Conservation (phyloP, 805 yeast genomes). For the Lipomyces sp. region DNA sequence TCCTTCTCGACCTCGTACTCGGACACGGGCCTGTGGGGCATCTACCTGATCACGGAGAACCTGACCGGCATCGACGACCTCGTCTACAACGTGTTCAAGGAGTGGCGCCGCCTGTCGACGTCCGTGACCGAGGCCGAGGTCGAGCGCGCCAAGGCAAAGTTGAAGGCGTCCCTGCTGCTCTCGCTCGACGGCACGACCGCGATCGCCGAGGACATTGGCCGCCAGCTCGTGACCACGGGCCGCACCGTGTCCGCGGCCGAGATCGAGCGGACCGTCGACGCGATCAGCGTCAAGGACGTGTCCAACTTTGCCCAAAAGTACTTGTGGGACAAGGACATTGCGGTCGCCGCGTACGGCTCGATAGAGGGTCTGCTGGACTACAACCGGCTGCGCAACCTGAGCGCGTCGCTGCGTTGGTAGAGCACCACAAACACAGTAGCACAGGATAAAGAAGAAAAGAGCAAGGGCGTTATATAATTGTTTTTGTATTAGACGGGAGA, state of each 20-base stretch:
- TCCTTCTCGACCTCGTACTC: constrained; percentile 96
- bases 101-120: constrained; percentile 81
- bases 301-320: constrained; percentile 84
- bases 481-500: no score
- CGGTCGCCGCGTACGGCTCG: constrained; percentile 89
- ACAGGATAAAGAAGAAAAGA: no score
- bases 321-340: constrained; percentile 72
- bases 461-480: no score
- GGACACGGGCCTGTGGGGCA: constrained; percentile 97
- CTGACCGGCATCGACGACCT: constrained; percentile 62
- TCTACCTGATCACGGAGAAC: constrained; percentile 82
- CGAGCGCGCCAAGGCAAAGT: constrained; percentile 88
- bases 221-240: constrained; percentile 95
- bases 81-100: constrained; percentile 70
- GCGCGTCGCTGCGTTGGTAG: constrained; percentile 34
- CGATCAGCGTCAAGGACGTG: constrained; percentile 74
- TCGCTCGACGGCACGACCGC: constrained; percentile 95
- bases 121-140: constrained; percentile 87
- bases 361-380: constrained; percentile 68
- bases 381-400: constrained; percentile 52
- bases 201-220: constrained; percentile 94
- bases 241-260: constrained; percentile 68
- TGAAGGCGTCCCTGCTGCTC: constrained; percentile 84
- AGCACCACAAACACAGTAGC: no score
- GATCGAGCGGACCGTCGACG: constrained; percentile 69